Conservation (phyloP, 1,284 basidiomycete species). For the Leccinum subrobustum region DNA sequence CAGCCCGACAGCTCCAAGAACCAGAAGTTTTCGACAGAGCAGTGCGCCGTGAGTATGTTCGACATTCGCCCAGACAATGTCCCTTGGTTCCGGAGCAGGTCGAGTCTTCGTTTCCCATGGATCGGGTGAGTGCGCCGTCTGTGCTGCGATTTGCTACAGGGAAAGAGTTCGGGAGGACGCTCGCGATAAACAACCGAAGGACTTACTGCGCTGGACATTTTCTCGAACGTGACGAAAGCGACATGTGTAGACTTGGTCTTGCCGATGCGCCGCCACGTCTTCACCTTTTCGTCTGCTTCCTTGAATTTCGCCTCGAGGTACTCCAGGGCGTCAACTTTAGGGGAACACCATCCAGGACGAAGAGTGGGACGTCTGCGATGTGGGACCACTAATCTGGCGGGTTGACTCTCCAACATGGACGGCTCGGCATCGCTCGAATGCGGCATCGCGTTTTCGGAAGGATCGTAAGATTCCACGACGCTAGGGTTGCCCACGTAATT, state of each 20-base stretch:
- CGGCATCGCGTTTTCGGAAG: conserved; percentile 51
- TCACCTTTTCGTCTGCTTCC: conserved; percentile 79
- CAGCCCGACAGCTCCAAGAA: conserved; percentile 65
- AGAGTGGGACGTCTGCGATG: conserved; percentile 70
- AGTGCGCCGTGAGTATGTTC: conserved; percentile 57
- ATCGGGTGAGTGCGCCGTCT: conserved; percentile 76
- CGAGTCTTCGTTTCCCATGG: conserved; percentile 68
- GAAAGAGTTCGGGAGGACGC: not conserved
- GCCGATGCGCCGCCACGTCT: conserved; percentile 59
- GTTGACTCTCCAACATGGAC: conserved; percentile 47
- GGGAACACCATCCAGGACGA: conserved; percentile 63
- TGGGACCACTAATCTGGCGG: conserved; percentile 64
- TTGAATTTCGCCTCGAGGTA: conserved; percentile 78
- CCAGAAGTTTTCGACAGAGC: conserved; percentile 66
- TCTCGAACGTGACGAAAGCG: conserved; percentile 97
- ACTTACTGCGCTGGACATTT: conserved; percentile 85
- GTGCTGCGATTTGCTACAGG: conserved; percentile 83
- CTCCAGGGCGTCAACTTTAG: conserved; percentile 83
- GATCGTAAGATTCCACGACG: conserved; percentile 69
- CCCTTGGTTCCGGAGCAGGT: conserved; percentile 90
- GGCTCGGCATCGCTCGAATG: conserved; percentile 48
- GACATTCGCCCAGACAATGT: conserved; percentile 94
- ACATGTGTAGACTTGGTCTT: conserved; percentile 79
- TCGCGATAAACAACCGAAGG: not conserved
- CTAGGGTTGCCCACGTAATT: conserved; percentile 93